Conservation (phyloP, 2,329 filamentous ascomycete genomes). For the Tolypocladium album region DNA sequence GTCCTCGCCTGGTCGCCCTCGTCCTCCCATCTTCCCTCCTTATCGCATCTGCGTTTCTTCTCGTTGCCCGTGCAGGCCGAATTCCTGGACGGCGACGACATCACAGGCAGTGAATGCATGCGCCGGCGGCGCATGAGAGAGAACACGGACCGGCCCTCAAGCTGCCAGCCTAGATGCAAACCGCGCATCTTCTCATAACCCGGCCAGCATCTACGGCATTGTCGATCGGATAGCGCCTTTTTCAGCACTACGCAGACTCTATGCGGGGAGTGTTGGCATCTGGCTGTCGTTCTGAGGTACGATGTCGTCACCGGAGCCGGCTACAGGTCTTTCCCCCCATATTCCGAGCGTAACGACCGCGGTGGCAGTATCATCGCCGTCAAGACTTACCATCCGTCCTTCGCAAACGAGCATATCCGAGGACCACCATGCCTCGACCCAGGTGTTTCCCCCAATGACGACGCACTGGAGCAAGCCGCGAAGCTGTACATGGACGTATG, state of each 20-base stretch:
- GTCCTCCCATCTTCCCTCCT: background rate
- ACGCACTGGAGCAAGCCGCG: slow-evolving; percentile 24
- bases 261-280: background rate
- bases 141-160: background rate
- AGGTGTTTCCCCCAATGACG: slow-evolving; percentile 23
- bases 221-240: background rate
- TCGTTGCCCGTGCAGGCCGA: background rate
- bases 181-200: background rate
- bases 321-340: background rate
- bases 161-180: background rate
- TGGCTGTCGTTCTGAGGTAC: background rate
- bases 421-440: slow-evolving; percentile 7
- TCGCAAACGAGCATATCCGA: background rate
- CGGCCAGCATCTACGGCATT: background rate
- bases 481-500: slow-evolving; percentile 28
- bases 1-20: background rate
- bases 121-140: background rate
- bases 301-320: slow-evolving; percentile 5
- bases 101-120: background rate
- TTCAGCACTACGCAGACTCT: too few relatives aligned
- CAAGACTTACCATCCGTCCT: slow-evolving; percentile 2
- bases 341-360: slow-evolving; percentile 2
- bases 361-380: slow-evolving; percentile 2
- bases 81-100: background rate
- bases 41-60: background rate